Evolutionary conservation across 129 eudicot genomes (phyloP).

Genomic region (Flaveria linearis): DNA sequence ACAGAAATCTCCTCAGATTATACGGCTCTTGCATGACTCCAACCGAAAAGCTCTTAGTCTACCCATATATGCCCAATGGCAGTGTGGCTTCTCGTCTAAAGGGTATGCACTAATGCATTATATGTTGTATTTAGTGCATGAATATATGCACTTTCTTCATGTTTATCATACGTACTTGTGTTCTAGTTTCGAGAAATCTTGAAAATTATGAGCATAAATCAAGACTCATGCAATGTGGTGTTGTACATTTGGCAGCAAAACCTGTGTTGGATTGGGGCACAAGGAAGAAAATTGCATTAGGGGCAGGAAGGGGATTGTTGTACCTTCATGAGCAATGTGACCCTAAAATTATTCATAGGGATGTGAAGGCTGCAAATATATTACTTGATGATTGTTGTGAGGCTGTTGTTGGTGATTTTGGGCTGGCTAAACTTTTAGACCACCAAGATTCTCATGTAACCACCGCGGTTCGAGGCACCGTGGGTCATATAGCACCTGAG

Average conservation of each 20-base stretch:
- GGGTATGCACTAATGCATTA: conserved; percentile 48
- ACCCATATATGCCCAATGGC: conserved; percentile 89
- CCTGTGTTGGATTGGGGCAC: conserved; percentile 79
- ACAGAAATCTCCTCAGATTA: conserved; percentile 76
- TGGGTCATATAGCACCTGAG: conserved; percentile 91
- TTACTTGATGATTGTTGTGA: conserved; percentile 75
- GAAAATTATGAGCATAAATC: conserved; percentile 8
- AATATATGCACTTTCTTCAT: conserved; percentile 4
- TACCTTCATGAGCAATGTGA: conserved; percentile 96
- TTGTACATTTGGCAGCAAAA: conserved; percentile 55
- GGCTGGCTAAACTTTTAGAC: conserved; percentile 84
- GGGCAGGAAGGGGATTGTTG: conserved; percentile 79
- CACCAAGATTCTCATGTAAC: conserved; percentile 88
- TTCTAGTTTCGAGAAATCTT: conserved; percentile 17
- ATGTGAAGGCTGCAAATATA: conserved; percentile 90
- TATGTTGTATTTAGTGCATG: neutral
- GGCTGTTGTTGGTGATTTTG: conserved; percentile 96
- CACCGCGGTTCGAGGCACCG: conserved; percentile 88
- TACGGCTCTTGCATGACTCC: conserved; percentile 84
- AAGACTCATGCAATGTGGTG: neutral
- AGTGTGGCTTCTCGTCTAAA: conserved; percentile 90
- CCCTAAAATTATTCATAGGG: conserved; percentile 89
- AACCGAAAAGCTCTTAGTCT: conserved; percentile 73
- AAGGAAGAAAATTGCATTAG: conserved; percentile 74
- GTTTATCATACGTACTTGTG: neutral